Evolutionary conservation across 306 rosid species (phyloP).

Genomic region (Cucurbita ficifolia): DNA sequence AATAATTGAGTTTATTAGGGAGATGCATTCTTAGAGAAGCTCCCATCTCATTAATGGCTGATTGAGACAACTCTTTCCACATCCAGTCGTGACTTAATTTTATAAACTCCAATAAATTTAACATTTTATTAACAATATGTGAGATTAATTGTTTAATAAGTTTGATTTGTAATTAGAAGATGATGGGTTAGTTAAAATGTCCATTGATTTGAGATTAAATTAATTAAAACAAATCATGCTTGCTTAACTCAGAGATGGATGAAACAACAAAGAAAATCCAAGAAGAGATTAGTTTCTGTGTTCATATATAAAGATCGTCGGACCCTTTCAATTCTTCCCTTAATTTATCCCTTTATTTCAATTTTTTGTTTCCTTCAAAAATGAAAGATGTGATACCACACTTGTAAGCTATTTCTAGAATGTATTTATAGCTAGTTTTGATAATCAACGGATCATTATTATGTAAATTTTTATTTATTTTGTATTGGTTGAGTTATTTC

Average conservation of each 20-base stretch:
- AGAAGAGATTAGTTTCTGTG: not conserved
- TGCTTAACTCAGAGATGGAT: too few species aligned
- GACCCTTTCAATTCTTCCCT: too few species aligned
- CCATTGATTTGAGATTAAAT: not conserved
- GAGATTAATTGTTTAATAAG: not conserved
- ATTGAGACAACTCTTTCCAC: not conserved
- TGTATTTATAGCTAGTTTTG: too few species aligned
- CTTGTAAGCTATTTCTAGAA: too few species aligned
- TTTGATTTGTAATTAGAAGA: not conserved
- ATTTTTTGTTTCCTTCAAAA: too few species aligned
- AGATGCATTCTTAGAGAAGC: not conserved
- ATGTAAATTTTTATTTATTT: too few species aligned
- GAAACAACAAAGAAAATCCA: not conserved
- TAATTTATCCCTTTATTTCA: too few species aligned
- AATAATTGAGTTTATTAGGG: not conserved
- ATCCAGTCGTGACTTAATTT: not conserved
- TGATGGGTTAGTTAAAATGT: not conserved
- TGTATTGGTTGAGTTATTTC: too few species aligned
- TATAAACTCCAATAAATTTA: not conserved
- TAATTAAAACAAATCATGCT: not conserved
- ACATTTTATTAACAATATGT: not conserved
- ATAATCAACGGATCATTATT: too few species aligned
- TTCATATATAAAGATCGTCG: too few species aligned
- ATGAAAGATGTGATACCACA: too few species aligned
- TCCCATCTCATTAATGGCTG: not conserved